Evolutionary conservation across 306 rosid genomes (phyloP), one percentile per base, ranked within the genome.

Genomic region (Vicia villosa): DNA sequence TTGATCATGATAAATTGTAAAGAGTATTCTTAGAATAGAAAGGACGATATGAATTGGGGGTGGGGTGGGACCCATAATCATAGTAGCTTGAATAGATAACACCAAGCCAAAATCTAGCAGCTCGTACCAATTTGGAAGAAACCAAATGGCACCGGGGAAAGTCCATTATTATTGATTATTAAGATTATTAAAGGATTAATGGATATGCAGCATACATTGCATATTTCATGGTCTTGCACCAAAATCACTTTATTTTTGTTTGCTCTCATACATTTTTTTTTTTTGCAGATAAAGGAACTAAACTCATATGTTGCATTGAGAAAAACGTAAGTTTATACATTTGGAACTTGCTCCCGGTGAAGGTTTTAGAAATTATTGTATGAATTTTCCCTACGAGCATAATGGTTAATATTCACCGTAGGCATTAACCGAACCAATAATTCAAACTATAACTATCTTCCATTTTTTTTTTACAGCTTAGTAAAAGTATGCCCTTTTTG

Each of bases 241-340:
- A 45, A 26, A 66, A 55, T 66, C 22, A 28, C 42, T 66, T 10
- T 45, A 49, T 70, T 55, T 49, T 45, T 65, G 72, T 72, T 74
- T 69, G 13, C 68, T 66, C 19, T 22, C 66, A 24, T 72, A 57
- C 78, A 21, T 80, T 8, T 49, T 80, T 8, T 49, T 8, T 73
- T 74, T 58, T 75, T 86, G 84, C 89, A 94, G 99, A 91, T 94
- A 86, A 94, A 94, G 82, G 99, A 94, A 88, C 92, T 94, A 73
- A 94, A 94, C 73, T 88, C 96, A 67, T 91, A 86, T 67, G 95
- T 94, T 63, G 95, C 93, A 63, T 83, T 94, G 87, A 87, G 99
- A 81, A 94, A 94, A 87, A 88, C 97, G 98, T 90, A 83, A 90
- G 92, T 77, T 32, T 63, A 3, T 8, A 21, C 19, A 63, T 40